These are phyloP conservation scores for Metschnikowia aberdeeniae DNA, from an alignment of 805 yeast genomes.

Conservation along the genomic window DNA sequence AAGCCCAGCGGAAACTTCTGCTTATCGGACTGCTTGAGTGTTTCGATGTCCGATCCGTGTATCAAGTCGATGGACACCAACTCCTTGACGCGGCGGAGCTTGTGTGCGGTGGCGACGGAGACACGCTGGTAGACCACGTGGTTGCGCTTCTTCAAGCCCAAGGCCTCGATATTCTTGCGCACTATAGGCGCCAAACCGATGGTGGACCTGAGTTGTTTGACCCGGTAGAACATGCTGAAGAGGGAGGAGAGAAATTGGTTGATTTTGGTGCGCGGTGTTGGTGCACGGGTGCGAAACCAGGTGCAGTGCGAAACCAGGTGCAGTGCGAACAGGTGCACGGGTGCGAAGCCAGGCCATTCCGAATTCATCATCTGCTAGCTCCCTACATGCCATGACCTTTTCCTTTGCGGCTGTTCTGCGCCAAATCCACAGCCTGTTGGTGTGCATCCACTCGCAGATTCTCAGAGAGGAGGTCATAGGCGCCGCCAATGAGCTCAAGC, in stretches of 20 bases:
- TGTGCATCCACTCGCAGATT: not conserved
- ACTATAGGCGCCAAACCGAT: slow-evolving; percentile 76
- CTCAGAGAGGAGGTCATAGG: not conserved
- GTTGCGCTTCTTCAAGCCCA: slow-evolving; percentile 76
- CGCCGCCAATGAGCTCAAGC: not conserved
- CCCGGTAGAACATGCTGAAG: slow-evolving; percentile 39
- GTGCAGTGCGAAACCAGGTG: not conserved
- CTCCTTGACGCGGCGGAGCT: slow-evolving; percentile 78
- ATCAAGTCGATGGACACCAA: slow-evolving; percentile 77
- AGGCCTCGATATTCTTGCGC: slow-evolving; percentile 58
- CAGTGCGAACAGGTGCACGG: not conserved
- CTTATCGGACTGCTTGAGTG: slow-evolving; percentile 10
- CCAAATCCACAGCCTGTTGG: not conserved
- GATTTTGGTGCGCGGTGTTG: not conserved
- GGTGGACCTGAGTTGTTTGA: slow-evolving; percentile 75
- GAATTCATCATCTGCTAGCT: not conserved
- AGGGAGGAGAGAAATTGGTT: not conserved
- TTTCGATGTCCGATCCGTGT: slow-evolving; percentile 25
- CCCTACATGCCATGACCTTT: not conserved
- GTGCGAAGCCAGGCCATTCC: too few relatives aligned
- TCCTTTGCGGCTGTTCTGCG: not conserved
- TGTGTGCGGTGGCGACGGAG: slow-evolving; percentile 79
- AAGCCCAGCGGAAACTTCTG: slow-evolving; percentile 15
- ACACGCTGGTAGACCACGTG: slow-evolving; percentile 69
- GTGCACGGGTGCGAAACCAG: not conserved